Conservation (phyloP, 306 rosid genomes). For the Acmispon strigosus region DNA sequence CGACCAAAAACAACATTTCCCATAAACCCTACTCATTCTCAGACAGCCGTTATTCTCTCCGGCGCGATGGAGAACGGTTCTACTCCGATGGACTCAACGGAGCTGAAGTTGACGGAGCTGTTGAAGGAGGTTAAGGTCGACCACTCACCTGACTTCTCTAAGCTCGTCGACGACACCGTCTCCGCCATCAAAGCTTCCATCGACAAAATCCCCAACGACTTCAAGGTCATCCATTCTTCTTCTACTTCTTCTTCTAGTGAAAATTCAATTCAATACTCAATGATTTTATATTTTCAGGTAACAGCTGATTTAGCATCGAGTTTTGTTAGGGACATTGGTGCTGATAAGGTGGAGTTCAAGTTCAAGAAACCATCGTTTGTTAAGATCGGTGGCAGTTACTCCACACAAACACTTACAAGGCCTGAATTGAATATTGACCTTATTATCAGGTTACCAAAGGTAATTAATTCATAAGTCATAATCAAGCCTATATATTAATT, state of each 20-base stretch:
- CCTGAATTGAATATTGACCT: constrained; percentile 68
- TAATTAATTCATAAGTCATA: neutral
- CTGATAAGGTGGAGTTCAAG: constrained; percentile 75
- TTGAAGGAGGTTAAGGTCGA: constrained; percentile 55
- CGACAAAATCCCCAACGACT: constrained; percentile 48
- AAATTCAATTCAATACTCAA: neutral
- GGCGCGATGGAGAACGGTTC: constrained; percentile 21
- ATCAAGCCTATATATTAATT: neutral
- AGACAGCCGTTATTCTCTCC: neutral
- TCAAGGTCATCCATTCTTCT: constrained; percentile 29
- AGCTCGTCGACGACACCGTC: constrained; percentile 50
- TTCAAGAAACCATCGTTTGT: constrained; percentile 59
- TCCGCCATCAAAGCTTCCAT: constrained; percentile 47
- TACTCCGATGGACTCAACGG: constrained; percentile 33
- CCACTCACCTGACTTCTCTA: constrained; percentile 28
- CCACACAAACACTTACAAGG: constrained; percentile 44
- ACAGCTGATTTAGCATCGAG: constrained; percentile 52
- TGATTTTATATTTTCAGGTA: constrained; percentile 31
- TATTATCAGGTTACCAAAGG: constrained; percentile 75
- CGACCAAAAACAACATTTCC: too few species aligned
- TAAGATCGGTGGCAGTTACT: constrained; percentile 66
- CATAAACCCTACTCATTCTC: neutral
- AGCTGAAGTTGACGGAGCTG: constrained; percentile 53
- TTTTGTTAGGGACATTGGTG: constrained; percentile 79
- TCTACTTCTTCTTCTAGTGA: neutral